Evolutionary conservation across 176 grass and related monocot species (phyloP), one percentile per base, ranked within the genome.

Genomic region (Luzula sylvatica): DNA sequence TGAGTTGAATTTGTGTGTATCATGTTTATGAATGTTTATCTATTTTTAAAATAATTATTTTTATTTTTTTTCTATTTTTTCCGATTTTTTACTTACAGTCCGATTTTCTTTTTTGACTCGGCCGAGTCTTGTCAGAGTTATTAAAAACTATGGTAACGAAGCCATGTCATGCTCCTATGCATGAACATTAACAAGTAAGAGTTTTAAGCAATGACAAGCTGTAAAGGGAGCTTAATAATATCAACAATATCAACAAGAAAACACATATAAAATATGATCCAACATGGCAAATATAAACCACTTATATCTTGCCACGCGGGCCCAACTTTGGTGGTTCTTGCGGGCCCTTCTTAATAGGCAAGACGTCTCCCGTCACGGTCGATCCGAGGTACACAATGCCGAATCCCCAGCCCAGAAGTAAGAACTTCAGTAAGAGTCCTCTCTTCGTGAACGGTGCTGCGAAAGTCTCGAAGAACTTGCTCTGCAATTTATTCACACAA

Each of bases 401-500:
- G 16, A 74, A 90, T 50, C 74, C 86, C n/a, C 93, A 81, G 32
- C 86, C 81, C 13, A 98, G 30, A 28, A 90, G 62, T 72, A 98
- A 72, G 72, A 98, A 87, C 86, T 98, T 98, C 44, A 98, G 92
- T 65, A 98, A 60, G n/a, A 98, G 50, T 0, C 93, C 93, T 7
- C 93, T 82, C 78, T 98, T 98, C 78, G 72, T 83, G 86, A 98
- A 98, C 0, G 93, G 93, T 21, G 32, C 86, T 0, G 78, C 93
- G 62, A 98, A 98, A 6, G 93, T 98, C 78, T 90, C 75, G 13
- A 98, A 98, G 81, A 98, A 98, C 72, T 98, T 98, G 78, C 93
- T 90, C 93, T 98, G 93, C 58, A 58, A 7, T 16, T 26, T 11
- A 4, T 20, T 5, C 11, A 0, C 23, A n/a, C 17, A 3, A 4